phyloP scores from a whole-genome alignment of 1,139 yeast genomes.

The Pichia sp. region DNA sequence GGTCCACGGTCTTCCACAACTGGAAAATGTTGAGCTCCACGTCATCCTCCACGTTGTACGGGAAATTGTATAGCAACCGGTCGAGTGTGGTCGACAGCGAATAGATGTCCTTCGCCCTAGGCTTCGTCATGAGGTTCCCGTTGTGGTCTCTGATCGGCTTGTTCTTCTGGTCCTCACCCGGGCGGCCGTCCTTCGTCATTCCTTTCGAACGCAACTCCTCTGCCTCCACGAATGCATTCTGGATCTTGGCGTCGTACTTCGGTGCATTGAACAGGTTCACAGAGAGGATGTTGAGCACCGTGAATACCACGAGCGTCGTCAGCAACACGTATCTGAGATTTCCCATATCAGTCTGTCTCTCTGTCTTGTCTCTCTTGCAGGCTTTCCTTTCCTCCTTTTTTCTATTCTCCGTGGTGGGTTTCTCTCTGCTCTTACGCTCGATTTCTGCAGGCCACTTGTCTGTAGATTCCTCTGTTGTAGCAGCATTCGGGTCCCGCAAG shows the following conservation, averaged over 20 bases:
- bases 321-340: slow-evolving; percentile 1
- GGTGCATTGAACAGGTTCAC: slow-evolving; percentile 12
- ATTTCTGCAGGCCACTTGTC: too few species aligned
- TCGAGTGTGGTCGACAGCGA: slow-evolving; percentile 34
- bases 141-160: slow-evolving; percentile 9
- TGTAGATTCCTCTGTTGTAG: too few species aligned
- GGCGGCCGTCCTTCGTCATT: neutral
- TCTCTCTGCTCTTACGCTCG: neutral
- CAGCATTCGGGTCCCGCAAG: too few species aligned
- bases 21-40: slow-evolving; percentile 87
- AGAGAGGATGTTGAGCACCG: slow-evolving; percentile 14
- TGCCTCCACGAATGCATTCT: slow-evolving; percentile 14
- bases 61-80: slow-evolving; percentile 56
- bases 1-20: slow-evolving; percentile 71
- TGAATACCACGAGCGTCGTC: slow-evolving; percentile 10
- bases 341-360: neutral
- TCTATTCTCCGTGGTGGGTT: neutral
- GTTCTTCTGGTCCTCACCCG: neutral
- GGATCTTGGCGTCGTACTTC: slow-evolving; percentile 11
- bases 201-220: slow-evolving; percentile 8
- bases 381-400: neutral
- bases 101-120: slow-evolving; percentile 27
- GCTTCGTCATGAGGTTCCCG: slow-evolving; percentile 11
- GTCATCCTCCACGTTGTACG: slow-evolving; percentile 50
- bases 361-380: neutral